Evolutionary conservation across 345 rosid species (phyloP).

Genomic region (Limnanthes douglasii): DNA sequence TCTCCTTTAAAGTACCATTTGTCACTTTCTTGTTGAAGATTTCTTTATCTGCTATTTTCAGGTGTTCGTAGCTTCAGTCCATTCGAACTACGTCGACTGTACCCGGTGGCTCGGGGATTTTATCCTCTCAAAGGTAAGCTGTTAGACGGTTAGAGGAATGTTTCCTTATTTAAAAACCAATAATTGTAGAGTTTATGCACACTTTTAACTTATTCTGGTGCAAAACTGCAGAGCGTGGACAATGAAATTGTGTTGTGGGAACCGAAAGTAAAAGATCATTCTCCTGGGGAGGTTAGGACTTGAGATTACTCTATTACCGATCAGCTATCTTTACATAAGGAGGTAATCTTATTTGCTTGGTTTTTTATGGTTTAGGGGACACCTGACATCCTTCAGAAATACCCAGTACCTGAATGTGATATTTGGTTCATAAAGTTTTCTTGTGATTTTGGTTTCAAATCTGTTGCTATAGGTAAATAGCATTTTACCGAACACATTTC

Average conservation of each 20-base stretch:
- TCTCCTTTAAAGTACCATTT: too few species aligned
- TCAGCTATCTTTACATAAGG: too few species aligned
- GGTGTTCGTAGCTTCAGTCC: constrained; percentile 92
- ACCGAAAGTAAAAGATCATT: constrained; percentile 89
- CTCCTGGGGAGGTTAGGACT: constrained; percentile 82
- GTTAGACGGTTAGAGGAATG: background rate
- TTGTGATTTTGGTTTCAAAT: constrained; percentile 60
- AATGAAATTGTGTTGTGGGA: constrained; percentile 93
- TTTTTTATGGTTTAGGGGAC: constrained; percentile 32
- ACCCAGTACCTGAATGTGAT: constrained; percentile 86
- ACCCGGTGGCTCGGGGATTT: constrained; percentile 95
- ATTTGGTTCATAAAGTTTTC: constrained; percentile 98
- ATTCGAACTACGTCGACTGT: constrained; percentile 90
- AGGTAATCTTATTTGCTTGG: background rate
- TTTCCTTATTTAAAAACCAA: constrained; percentile 4
- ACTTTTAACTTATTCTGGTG: constrained; percentile 4
- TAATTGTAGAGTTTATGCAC: too few species aligned
- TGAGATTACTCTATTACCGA: too few species aligned
- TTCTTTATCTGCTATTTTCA: constrained; percentile 22
- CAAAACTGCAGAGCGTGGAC: constrained; percentile 73
- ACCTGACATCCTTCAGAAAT: constrained; percentile 74
- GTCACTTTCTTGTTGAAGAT: too few species aligned
- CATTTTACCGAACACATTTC: background rate
- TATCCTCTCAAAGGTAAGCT: constrained; percentile 72
- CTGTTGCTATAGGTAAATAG: constrained; percentile 66